A percentile compares a stretch with the other conserved stretches of the same genome.
Evolutionary conservation across 208 protist genomes (phyloP).

Genomic region (Trichomonas vaginalis): DNA sequence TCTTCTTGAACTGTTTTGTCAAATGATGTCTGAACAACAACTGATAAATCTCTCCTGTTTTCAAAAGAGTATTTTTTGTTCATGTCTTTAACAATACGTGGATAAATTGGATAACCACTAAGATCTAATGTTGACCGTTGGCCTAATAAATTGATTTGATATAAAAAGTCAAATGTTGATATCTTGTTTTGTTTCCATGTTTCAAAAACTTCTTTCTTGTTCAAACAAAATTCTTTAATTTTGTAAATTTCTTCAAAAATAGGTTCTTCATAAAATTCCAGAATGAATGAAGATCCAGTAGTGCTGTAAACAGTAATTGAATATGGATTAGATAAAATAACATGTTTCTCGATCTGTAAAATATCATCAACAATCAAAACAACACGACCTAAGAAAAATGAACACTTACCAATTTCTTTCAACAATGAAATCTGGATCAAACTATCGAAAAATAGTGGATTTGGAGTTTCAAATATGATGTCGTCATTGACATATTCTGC

Average conservation of each 20-base stretch:
- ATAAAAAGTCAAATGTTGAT: background rate
- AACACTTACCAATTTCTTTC: background rate
- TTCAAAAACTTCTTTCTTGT: background rate
- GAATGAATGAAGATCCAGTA: background rate
- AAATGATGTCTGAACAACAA: background rate
- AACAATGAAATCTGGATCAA: background rate
- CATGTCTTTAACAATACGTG: background rate
- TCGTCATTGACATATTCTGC: too few species aligned
- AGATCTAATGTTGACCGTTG: background rate
- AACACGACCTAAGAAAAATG: background rate
- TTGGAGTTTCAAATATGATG: too few species aligned
- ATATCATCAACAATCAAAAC: background rate
- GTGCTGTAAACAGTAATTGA: background rate
- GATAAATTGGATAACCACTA: background rate
- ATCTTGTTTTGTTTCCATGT: background rate
- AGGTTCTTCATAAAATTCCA: background rate
- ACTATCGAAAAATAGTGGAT: too few species aligned
- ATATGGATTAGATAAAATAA: background rate
- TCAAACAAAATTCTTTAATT: background rate
- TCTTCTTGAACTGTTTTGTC: too few species aligned
- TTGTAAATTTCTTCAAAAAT: background rate
- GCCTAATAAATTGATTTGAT: background rate
- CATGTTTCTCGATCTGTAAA: background rate
- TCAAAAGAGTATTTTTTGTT: background rate
- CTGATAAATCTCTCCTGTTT: background rate